Evolutionary conservation across 2,329 filamentous ascomycete genomes (phyloP).

Genomic region (Curvularia verruculosa): DNA sequence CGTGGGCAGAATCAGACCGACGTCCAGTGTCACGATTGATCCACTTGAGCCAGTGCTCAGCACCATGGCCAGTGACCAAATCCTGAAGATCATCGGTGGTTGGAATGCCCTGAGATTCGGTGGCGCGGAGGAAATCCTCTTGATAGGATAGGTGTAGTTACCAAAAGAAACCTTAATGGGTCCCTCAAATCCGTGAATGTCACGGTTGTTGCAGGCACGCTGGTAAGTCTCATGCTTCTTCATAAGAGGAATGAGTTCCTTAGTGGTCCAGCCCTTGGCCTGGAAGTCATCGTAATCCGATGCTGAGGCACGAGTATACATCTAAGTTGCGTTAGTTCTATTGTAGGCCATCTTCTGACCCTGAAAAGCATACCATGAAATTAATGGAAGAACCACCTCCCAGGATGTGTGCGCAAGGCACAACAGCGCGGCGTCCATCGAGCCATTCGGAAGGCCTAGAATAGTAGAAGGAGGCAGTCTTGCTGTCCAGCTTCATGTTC

Average conservation of each 20-base stretch:
- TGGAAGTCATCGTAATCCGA: conserved; percentile 82
- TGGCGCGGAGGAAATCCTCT: conserved; percentile 78
- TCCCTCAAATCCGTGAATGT: conserved; percentile 77
- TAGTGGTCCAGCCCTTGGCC: conserved; percentile 77
- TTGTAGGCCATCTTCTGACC: no score
- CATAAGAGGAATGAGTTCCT: conserved; percentile 77
- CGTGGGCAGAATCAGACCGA: conserved; percentile 77
- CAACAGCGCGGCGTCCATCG: conserved; percentile 71
- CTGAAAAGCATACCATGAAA: conserved; percentile 64
- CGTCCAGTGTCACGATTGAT: conserved; percentile 75
- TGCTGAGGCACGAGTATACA: conserved; percentile 74
- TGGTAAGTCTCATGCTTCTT: conserved; percentile 83
- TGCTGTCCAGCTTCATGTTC: conserved; percentile 81
- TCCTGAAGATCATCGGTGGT: conserved; percentile 79
- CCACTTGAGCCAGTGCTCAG: conserved; percentile 86
- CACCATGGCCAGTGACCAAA: conserved; percentile 69
- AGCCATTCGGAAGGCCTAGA: conserved; percentile 76
- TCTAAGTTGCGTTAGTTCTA: conserved; percentile 51
- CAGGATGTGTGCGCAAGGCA: conserved; percentile 75
- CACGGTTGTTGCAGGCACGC: conserved; percentile 58
- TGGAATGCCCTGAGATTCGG: conserved; percentile 75
- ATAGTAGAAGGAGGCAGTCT: conserved; percentile 82
- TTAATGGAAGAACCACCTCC: conserved; percentile 78
- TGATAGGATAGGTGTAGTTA: conserved; percentile 81
- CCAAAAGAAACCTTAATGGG: conserved; percentile 82